Evolutionary conservation across 2,329 filamentous ascomycete species (phyloP), one percentile per base, ranked within the genome.

Genomic region (Cladorrhinum sp.): DNA sequence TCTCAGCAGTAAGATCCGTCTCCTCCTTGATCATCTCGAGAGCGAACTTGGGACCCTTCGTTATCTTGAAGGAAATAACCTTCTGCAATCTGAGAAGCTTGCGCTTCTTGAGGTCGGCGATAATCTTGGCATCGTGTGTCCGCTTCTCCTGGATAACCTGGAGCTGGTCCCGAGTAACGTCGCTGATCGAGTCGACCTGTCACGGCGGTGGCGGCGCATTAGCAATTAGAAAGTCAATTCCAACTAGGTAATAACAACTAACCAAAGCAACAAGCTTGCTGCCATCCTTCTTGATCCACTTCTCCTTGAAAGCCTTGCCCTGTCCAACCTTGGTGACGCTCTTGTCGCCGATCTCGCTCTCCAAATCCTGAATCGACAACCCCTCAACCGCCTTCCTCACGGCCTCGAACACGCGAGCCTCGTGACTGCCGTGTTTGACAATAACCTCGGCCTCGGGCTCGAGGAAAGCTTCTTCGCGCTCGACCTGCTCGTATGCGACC

Each of bases 1-100:
- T 96, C 61, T 99, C 95, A 57, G 87, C 89, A 10, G 95, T 98
- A 72, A 99, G 80, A 73, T 99, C 95, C 49, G 95, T 97, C 77
- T 96, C 92, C 79, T 98, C 93, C 76, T 96, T 92, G 51, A 89
- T 83, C 66, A 98, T 90, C 76, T 96, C 89, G 54, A 90, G 85
- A 49, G 92, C 91, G 73, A 92, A 99, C 75, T 96, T 96, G 63
- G 87, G 78, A 0, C 92, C 95, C 80, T 97, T 97, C 62, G 80
- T 80, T 62, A 96, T 86, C 68, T 85, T 89, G 83, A 95, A 99
- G 74, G 81, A 87, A 69, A 96, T 89, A 61, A 91, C 85, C 80
- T 97, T 98, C 68, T 91, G 86, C 71, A 91, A 81, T 67, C 84
- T 88, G 65, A 97, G 82, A 55, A 99, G 84, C 79, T 97, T 98